Evolutionary conservation across 1,139 yeast genomes (phyloP), one percentile per base, ranked within the genome.

Genomic region (Yamadazyma blattariae): DNA sequence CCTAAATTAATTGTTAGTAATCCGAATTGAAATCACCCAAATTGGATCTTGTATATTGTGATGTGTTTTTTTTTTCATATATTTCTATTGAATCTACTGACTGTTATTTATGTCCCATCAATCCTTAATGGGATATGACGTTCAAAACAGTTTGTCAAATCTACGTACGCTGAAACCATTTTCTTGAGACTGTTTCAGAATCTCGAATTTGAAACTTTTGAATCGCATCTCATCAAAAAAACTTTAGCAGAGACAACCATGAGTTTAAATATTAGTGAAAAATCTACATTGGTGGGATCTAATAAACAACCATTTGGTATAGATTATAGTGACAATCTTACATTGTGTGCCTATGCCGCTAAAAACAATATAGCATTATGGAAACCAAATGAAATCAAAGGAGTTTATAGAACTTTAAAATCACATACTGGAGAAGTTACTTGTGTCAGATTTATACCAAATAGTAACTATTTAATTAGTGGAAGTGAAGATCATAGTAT

Each of bases 281-380:
- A 80, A 39, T 85, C 84, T 28, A 66, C 82, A 7, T 81, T 87
- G 47, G 68, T 81, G 12, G 97, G 96, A 7, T 94, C 90, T 22
- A 88, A 88, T 54, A 75, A 77, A 45, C 90, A 84, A 49, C 72
- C 84, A 9, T 77, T 74, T 47, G 81, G 77, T 4, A 75, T 86
- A 8, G 94, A 82, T 50, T 77, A 72, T 51, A 67, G 70, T 44
- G 42, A 55, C 0, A 39, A 42, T 1, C 51, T 51, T 11, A 57
- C 65, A 15, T 40, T 74, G 5, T 69, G 85, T 8, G 96, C 95
- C 0, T 88, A 67, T 58, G 96, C 95, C 9, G 92, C 95, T 0
- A 79, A 80, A 2, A 71, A 68, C 34, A 72, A 77, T n/a, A 64
- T 89, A 30, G 94, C 94, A 0, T 56, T 88, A 28, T 87, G 95